These are phyloP conservation scores for Salix exigua DNA, from an alignment of 345 rosid species.

Conservation along the genomic window DNA sequence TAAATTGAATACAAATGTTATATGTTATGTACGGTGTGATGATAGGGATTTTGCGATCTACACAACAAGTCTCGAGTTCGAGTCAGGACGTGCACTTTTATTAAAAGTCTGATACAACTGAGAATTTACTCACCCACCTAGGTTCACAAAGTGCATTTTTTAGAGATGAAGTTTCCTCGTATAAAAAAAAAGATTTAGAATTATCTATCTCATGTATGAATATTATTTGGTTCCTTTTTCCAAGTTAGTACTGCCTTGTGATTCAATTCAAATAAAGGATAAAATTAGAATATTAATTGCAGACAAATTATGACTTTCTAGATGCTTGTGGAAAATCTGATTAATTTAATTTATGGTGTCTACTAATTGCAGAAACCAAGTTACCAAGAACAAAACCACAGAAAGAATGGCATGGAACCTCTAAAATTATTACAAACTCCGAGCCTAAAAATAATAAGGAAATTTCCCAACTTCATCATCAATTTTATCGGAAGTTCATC, in stretches of 20 bases:
- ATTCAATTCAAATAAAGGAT: not conserved
- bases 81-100: rapidly evolving
- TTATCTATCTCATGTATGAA: not conserved
- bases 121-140: rapidly evolving
- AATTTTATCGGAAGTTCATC: too few species aligned
- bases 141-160: too few species aligned
- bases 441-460: too few species aligned
- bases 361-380: not conserved
- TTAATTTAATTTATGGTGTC: not conserved
- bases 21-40: too few species aligned
- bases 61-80: rapidly evolving
- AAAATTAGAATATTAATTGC: not conserved
- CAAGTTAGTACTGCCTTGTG: not conserved
- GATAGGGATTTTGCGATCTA: rapidly evolving
- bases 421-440: too few species aligned
- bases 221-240: too few species aligned
- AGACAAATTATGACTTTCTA: not conserved
- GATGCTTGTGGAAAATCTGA: not conserved
- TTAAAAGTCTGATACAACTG: rapidly evolving
- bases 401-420: too few species aligned
- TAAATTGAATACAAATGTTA: too few species aligned
- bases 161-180: rapidly evolving
- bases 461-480: too few species aligned
- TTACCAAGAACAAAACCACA: not conserved
- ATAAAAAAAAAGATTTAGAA: too few species aligned